A percentile compares a stretch with the other conserved stretches of the same genome.
These are phyloP conservation scores for Kondoa subrosea DNA, from an alignment of 768 basidiomycete species.

Conservation along the genomic window DNA sequence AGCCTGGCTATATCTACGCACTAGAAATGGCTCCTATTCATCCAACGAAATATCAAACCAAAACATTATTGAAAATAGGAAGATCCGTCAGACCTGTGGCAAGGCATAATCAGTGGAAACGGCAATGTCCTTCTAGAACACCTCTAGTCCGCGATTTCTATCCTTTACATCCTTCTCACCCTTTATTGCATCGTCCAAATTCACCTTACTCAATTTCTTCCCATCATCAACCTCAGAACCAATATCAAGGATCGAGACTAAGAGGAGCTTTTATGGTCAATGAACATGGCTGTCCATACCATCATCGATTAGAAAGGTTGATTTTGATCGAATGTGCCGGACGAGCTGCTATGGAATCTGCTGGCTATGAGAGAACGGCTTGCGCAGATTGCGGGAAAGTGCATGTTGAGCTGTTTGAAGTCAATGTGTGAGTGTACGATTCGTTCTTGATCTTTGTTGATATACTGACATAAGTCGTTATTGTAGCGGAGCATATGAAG, in stretches of 20 bases:
- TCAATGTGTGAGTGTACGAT: conserved; percentile 4
- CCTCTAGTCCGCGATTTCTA: conserved; percentile 19
- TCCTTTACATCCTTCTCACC: conserved; percentile 15
- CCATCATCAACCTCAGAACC: neutral
- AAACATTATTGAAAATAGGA: conserved; percentile 18
- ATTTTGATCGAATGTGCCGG: conserved; percentile 19
- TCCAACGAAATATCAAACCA: neutral
- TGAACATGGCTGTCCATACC: neutral
- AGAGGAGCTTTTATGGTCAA: conserved; percentile 14
- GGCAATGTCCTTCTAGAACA: conserved; percentile 14
- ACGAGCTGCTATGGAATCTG: conserved; percentile 5
- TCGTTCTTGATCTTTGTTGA: neutral
- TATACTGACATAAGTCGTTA: neutral
- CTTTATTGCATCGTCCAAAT: conserved; percentile 5
- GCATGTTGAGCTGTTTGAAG: conserved; percentile 18
- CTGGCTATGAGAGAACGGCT: neutral
- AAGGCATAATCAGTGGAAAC: conserved; percentile 13
- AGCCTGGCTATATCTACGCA: conserved; percentile 15
- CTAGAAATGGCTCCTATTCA: conserved; percentile 12
- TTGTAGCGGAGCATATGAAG: conserved; percentile 13
- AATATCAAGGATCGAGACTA: conserved; percentile 7
- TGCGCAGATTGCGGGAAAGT: conserved; percentile 17
- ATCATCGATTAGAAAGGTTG: conserved; percentile 15
- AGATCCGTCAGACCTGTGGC: conserved; percentile 15
- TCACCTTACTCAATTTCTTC: conserved; percentile 7